Base-by-base conservation (phyloP, 2,329 filamentous ascomycete species). In the Fusarium aywerte region DNA sequence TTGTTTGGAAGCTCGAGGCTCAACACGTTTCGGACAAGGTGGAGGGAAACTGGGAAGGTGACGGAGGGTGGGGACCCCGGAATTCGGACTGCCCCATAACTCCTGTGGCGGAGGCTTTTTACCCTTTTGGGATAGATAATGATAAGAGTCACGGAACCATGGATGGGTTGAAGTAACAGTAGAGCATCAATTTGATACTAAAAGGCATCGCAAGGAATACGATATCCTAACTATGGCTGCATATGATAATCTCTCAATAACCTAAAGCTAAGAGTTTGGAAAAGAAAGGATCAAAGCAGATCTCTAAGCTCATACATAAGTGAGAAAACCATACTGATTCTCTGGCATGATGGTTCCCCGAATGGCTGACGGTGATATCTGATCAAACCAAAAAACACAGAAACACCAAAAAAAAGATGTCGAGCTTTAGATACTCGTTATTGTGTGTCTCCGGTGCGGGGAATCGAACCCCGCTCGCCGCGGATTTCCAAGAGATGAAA, bases 391-490 rank as follows among this genome's bases (percentile, higher is more conserved):
- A n/a, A n/a, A n/a, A n/a, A n/a, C n/a, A n/a, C n/a, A n/a, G n/a
- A 23, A 16, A 21, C 3, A 4, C 6, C 18, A 32, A 21, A 47
- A 47, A 23, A 48, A 48, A 21, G 11, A 21, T 16, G 16, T 42
- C 1, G 5, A 13, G 5, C 4, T 16, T 21, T 5, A 20, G 11
- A 38, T 20, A 5, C 16, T 40, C 16, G 1, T 4, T 13, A 5
- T 2, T 1, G 16, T n/a, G 13, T 25, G 8, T 42, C 65, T 68
- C 66, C 66, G 66, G 44, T 67, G 58, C 53, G 45, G 66, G 66
- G 66, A 69, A 42, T 69, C 62, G 66, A 69, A 69, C 66, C 66
- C 66, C 49, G 53, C 62, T 62, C 66, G 62, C 66, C 65, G 66
- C 66, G 65, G 66, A 4, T 16, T 20, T 61, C 44, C 4, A 38